Evolutionary conservation across 1,139 yeast genomes (phyloP), one percentile per base, ranked within the genome.

Genomic region (Yamadazyma taylorii): DNA sequence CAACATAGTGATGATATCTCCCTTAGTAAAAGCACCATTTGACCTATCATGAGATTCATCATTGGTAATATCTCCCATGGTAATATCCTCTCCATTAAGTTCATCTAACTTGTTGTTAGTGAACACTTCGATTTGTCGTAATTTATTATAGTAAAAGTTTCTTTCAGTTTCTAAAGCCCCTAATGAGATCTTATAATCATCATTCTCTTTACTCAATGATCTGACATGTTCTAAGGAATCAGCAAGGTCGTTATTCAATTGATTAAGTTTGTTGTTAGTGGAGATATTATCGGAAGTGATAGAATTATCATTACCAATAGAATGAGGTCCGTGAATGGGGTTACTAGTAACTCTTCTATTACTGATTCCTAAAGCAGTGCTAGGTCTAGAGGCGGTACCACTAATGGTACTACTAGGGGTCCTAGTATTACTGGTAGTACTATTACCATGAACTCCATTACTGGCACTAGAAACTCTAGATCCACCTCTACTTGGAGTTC

Each of bases 71-170:
- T 27, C 21, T 9, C 5, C 30, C 30, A 27, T 27, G n/a, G 19
- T 12, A 4, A 16, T 17, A 16, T 27, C 30, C 16, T 27, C 21
- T 19, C 21, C 30, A 27, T 27, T 27, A 14, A 27, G 19, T 17
- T 27, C 29, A 30, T 79, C 85, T 39, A 74, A 75, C 12, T 85
- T 75, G 24, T 81, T 75, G 53, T 85, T 89, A 15, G 85, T 77
- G 36, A 90, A 63, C 24, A 88, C 79, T 60, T 92, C 98, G 43
- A 92, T 86, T 43, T 85, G 95, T 43, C 96, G 76, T 37, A 92
- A 69, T 62, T 92, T 92, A 52, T 85, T 83, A 62, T 87, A 92
- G 60, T 92, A 92, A 53, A 92, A 89, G 55, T 87, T 85, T 43
- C 97, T 77, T 56, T 94, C 98, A 1, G 74, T 73, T 51, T 81